Conservation (phyloP, 1,284 basidiomycete genomes). For the Tetrapyrgos nigripes region DNA sequence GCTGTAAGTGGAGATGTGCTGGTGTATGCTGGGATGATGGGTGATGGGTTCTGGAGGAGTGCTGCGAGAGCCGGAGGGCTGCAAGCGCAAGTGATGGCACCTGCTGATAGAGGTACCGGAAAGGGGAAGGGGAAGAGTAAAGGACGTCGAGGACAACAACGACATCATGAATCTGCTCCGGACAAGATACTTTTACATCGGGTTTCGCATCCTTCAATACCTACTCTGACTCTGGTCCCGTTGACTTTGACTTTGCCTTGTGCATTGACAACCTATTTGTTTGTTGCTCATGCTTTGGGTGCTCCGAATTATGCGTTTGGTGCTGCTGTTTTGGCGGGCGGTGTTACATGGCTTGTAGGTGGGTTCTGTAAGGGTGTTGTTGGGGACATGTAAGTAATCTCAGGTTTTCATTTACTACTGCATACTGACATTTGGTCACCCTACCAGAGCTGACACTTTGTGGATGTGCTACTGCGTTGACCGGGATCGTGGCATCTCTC, state of each 20-base stretch:
- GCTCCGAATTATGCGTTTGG: constrained; percentile 81
- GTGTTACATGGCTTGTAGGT: constrained; percentile 82
- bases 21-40: constrained; percentile 87
- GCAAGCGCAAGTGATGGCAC: constrained; percentile 55
- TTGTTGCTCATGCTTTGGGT: constrained; percentile 84
- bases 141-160: constrained; percentile 33
- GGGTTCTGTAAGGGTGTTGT: constrained; percentile 85
- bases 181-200: constrained; percentile 51
- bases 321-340: constrained; percentile 79
- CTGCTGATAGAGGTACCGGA: constrained; percentile 41
- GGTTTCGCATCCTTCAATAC: constrained; percentile 25
- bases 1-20: constrained; percentile 82
- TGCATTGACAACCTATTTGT: constrained; percentile 84
- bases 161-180: too few relatives aligned
- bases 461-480: constrained; percentile 93
- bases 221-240: constrained; percentile 82
- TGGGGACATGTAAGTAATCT: constrained; percentile 68
- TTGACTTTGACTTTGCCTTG: constrained; percentile 83
- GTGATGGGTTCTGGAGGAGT: constrained; percentile 82
- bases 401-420: too few relatives aligned
- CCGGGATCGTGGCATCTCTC: constrained; percentile 62
- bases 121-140: constrained; percentile 56
- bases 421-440: too few relatives aligned
- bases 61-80: constrained; percentile 68
- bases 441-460: constrained; percentile 78